Evolutionary conservation across 2,329 filamentous ascomycete genomes (phyloP).

Genomic region (Bipolaris oryzae): DNA sequence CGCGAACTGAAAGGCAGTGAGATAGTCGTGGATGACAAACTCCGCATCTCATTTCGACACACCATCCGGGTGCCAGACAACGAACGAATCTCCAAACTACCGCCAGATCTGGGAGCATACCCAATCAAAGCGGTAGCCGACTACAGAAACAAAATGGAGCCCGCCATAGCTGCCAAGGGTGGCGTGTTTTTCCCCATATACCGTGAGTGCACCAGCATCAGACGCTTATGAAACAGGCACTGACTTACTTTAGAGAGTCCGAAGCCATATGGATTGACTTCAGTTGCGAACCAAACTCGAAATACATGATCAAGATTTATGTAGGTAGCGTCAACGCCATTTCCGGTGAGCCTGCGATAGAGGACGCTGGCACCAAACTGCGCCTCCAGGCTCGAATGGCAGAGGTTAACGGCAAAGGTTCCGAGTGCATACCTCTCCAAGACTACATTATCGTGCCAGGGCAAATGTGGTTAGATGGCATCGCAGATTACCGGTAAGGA

Average conservation of each 20-base stretch:
- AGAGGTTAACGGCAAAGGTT: not conserved
- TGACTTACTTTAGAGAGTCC: constrained; percentile 27
- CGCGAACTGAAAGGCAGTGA: not conserved
- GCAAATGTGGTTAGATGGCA: constrained; percentile 54
- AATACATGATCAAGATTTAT: constrained; percentile 50
- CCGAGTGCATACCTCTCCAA: constrained; percentile 30
- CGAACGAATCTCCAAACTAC: constrained; percentile 38
- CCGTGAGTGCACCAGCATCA: constrained; percentile 47
- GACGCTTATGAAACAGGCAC: not conserved
- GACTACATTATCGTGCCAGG: constrained; percentile 53
- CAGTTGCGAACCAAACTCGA: not conserved
- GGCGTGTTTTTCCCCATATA: constrained; percentile 58
- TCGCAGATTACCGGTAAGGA: constrained; percentile 55
- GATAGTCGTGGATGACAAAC: constrained; percentile 16
- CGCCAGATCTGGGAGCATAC: constrained; percentile 21
- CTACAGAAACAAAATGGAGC: constrained; percentile 43
- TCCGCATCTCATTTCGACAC: constrained; percentile 22
- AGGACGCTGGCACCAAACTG: not conserved
- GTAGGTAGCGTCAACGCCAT: constrained; percentile 53
- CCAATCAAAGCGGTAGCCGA: constrained; percentile 14
- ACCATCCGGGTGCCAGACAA: constrained; percentile 27
- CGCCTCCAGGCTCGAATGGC: constrained; percentile 4
- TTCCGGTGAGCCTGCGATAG: constrained; percentile 41
- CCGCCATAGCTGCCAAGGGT: constrained; percentile 48
- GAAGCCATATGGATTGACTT: constrained; percentile 56